Conservation (phyloP, 2,329 filamentous ascomycete species). For the Neofusicoccum kwambonambiense region DNA sequence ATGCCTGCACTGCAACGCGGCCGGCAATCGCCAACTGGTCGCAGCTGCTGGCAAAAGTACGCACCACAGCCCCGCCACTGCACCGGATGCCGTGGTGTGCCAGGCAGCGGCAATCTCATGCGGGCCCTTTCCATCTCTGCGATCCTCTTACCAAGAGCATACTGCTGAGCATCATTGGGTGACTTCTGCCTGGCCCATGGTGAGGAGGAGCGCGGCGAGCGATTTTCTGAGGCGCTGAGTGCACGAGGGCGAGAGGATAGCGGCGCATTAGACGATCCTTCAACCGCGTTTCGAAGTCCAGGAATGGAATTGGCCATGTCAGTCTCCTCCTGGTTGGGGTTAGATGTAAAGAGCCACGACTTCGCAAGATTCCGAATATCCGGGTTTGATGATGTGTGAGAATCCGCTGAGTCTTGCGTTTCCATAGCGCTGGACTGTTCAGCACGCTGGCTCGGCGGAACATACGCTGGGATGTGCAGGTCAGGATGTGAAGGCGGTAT, state of each 20-base stretch:
- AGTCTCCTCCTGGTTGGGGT: not conserved
- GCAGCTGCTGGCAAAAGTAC: slow-evolving; percentile 41
- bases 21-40: slow-evolving; percentile 39
- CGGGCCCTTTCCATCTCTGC: slow-evolving; percentile 10
- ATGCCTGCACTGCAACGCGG: slow-evolving; percentile 36
- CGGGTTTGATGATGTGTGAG: not conserved
- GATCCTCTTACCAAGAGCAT: slow-evolving; percentile 2
- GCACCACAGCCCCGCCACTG: slow-evolving; percentile 45
- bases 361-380: slow-evolving; percentile 6
- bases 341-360: not conserved
- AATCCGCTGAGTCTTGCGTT: not conserved
- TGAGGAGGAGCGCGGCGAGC: slow-evolving; percentile 30
- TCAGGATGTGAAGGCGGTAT: not conserved
- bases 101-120: slow-evolving; percentile 34
- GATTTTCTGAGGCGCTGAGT: slow-evolving; percentile 37
- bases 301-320: slow-evolving; percentile 12
- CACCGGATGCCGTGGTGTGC: slow-evolving; percentile 41
- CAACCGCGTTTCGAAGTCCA: not conserved
- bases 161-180: slow-evolving; percentile 23
- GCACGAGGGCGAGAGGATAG: slow-evolving; percentile 36
- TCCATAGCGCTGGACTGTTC: slow-evolving; percentile 10
- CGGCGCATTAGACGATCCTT: slow-evolving; percentile 21
- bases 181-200: slow-evolving; percentile 28
- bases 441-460: slow-evolving; percentile 4
- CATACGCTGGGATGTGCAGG: slow-evolving; percentile 29